phyloP scores from a whole-genome alignment of 805 yeast species.

The Millerozyma miso region DNA sequence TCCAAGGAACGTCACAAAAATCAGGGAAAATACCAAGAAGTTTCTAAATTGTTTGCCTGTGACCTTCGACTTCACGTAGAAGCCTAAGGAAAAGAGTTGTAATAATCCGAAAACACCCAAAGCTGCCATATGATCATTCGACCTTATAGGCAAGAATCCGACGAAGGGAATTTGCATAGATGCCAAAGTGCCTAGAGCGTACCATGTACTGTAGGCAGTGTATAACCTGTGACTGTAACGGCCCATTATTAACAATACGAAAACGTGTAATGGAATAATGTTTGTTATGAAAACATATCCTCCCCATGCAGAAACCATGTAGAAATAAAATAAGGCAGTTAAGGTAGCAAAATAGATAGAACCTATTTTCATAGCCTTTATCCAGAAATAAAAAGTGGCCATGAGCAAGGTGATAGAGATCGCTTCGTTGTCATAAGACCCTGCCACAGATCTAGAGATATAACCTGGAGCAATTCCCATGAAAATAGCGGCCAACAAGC shows the following conservation, averaged over 20 bases:
- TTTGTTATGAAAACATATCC: conserved; percentile 98
- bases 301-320: conserved; percentile 99
- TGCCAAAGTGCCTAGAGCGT: conserved; percentile 92
- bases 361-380: conserved; percentile 88
- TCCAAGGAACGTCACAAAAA: conserved; percentile 57
- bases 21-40: conserved; percentile 58
- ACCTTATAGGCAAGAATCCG: conserved; percentile 93
- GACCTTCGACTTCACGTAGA: conserved; percentile 70
- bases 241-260: conserved; percentile 89
- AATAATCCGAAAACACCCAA: conserved; percentile 94
- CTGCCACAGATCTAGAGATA: conserved; percentile 97
- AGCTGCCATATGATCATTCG: conserved; percentile 98
- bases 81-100: conserved; percentile 85
- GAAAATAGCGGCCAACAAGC: conserved; percentile 86
- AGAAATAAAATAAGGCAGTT: conserved; percentile 87
- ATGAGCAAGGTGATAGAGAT: conserved; percentile 93
- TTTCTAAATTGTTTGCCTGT: conserved; percentile 70
- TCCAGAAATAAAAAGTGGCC: conserved; percentile 96
- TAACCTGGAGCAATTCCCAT: conserved; percentile 99
- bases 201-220: conserved; percentile 95
- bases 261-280: conserved; percentile 92
- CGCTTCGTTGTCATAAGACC: conserved; percentile 98
- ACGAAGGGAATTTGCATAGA: conserved; percentile 99
- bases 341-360: conserved; percentile 78
- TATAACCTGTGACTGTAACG: conserved; percentile 80